Base-by-base conservation (phyloP, 2,329 filamentous ascomycete species). In the Paracamarosporium sp. region DNA sequence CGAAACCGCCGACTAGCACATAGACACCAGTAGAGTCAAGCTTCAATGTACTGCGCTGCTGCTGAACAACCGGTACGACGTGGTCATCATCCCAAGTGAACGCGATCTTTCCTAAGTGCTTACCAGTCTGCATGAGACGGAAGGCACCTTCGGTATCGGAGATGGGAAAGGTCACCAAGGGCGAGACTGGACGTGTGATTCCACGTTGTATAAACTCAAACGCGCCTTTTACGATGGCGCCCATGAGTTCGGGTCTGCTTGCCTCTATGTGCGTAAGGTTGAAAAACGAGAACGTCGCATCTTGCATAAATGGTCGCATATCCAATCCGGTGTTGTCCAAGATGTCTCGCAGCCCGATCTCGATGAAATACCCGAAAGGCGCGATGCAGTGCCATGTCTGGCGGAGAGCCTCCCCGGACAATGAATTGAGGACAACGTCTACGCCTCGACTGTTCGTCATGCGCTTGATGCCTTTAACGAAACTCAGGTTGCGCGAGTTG, bases 371-470 rank as follows among this genome's bases (percentile, higher is more conserved):
- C 4, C 74, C 74, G 33, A 68, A 72, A 3, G 56, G 50, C 15
- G 73, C 71, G 9, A 76, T 5, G 51, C 61, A 64, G 22, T 64
- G 53, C 72, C 67, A 74, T 8, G 57, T 62, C 41, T 47, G 27
- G 4, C 56, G 53, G 6, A 76, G 57, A 3, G 55, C 41, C n/a
- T 71, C 65, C 3, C 73, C 73, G 5, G 62, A 53, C 1, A 68
- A 33, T 1, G 66, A 68, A 53, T 78, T 77, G 38, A 78, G 56
- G 5, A 76, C 59, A 2, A 75, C 61, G 56, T 77, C 71, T 1
- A 77, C 71, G 15, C 75, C 76, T 6, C 52, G 27, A n/a, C 63
- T 63, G 0, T 61, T 52, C 0, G 75, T 63, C 30, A 57, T 60
- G 17, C 59, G 55, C 4, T 55, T 22, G 3, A 63, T 44, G 0